Evolutionary conservation across 495 filamentous ascomycete species (phyloP), one percentile per base, ranked within the genome.

Genomic region (Letharia lupina): DNA sequence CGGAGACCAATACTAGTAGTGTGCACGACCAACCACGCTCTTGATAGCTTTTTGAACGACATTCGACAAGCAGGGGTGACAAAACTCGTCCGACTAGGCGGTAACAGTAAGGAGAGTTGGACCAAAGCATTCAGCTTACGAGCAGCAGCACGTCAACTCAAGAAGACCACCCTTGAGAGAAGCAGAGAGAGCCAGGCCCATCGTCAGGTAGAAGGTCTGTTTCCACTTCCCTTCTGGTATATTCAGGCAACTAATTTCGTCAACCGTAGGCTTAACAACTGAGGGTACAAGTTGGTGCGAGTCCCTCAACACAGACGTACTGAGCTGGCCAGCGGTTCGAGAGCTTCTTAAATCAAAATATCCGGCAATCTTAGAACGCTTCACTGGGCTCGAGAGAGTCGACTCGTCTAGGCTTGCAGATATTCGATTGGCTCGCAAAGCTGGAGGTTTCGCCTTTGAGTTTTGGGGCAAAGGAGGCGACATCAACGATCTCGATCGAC

Each of bases 11-110:
- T 90, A n/a, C 71, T 91, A 13, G 71, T 71, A 40, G 73, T 75
- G 39, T 87, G 85, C 70, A 85, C 87, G 70, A 90, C 87, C 10
- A 89, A 87, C 61, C 86, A 89, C 69, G 87, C 86, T 1, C 73
- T 89, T 0, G 89, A 91, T 70, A 88, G 89, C 65, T 77, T 89
- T 13, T 70, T 91, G 0, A 67, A 67, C 28, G 83, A 86, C 62
- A 75, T 89, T 5, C 67, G 80, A 8, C 75, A 83, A 31, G 77
- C 77, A 39, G 81, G 80, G 0, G 73, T 88, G 10, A 72, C 69
- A 0, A 78, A 83, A 31, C 76, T 92, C 41, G 81, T 90, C 42
- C 84, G 89, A 18, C 81, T 91, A 28, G 89, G 87, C 4, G 79
- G 78, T 23, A 79, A 76, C 31, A 87, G 84, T 20, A 87, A 87